Conservation (phyloP, 352 stramenopile genomes). For the Globisporangium solare region DNA sequence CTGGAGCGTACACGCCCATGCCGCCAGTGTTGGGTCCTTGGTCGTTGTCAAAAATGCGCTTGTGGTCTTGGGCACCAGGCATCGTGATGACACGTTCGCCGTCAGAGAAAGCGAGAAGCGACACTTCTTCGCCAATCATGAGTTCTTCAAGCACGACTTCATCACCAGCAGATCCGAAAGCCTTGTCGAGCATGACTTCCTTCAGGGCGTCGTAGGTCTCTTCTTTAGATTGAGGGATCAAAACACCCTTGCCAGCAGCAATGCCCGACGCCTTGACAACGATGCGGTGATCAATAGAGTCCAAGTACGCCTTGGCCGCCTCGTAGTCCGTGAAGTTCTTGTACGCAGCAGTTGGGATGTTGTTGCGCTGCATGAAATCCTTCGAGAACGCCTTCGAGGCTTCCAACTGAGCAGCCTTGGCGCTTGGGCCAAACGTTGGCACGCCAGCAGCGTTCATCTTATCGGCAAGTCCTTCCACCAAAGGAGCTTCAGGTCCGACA, state of each 20-base stretch:
- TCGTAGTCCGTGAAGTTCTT: slow-evolving; percentile 94
- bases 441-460: slow-evolving; percentile 90
- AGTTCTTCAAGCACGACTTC: slow-evolving; percentile 99
- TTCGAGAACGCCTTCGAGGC: slow-evolving; percentile 99
- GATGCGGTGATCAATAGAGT: slow-evolving; percentile 91
- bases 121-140: slow-evolving; percentile 97
- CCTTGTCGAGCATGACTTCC: slow-evolving; percentile 97
- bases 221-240: slow-evolving; percentile 93
- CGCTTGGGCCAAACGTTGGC: slow-evolving; percentile 95
- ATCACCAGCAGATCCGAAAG: slow-evolving; percentile 94
- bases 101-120: slow-evolving; percentile 97
- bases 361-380: slow-evolving; percentile 97
- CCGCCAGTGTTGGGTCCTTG: slow-evolving; percentile 98
- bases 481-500: slow-evolving; percentile 95
- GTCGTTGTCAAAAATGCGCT: slow-evolving; percentile 97
- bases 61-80: slow-evolving; percentile 98
- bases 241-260: slow-evolving; percentile 98
- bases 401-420: slow-evolving; percentile 94
- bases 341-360: slow-evolving; percentile 97
- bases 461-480: slow-evolving; percentile 96
- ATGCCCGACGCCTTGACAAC: slow-evolving; percentile 99
- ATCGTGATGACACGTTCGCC: slow-evolving; percentile 94
- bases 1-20: slow-evolving; percentile 98
- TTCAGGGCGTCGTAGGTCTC: slow-evolving; percentile 92
- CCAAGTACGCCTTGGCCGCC: slow-evolving; percentile 89